Percentiles rank a stretch among this genome's conserved stretches.
phyloP scores from a whole-genome alignment of 2,329 filamentous ascomycete genomes.

The Talaromyces sp. region DNA sequence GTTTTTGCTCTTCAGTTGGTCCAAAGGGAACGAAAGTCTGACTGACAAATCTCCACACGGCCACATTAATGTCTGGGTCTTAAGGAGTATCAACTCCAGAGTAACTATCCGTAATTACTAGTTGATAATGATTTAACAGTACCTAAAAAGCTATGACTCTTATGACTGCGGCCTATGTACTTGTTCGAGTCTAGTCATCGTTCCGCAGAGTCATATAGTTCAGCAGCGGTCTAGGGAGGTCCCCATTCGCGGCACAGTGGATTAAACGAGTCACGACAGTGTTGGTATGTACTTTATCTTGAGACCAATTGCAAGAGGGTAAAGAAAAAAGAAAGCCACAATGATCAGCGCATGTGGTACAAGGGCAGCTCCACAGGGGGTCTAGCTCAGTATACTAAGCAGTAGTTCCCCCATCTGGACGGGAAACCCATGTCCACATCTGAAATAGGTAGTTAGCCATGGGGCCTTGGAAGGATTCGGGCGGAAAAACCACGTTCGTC shows the following conservation, averaged over 20 bases:
- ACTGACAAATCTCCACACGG: background rate
- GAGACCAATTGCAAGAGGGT: background rate
- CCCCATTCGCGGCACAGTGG: background rate
- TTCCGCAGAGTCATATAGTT: background rate
- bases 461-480: background rate
- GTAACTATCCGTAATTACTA: background rate
- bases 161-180: background rate
- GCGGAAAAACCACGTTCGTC: background rate
- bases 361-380: background rate
- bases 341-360: background rate
- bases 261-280: no score
- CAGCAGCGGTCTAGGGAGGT: background rate
- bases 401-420: background rate
- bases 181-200: background rate
- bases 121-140: background rate
- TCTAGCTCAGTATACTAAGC: background rate
- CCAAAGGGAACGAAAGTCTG: background rate
- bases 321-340: background rate
- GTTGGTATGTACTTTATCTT: no score
- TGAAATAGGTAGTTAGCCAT: background rate
- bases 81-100: background rate
- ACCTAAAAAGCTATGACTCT: background rate
- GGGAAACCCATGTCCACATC: background rate
- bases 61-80: background rate
- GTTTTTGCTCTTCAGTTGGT: background rate